Evolutionary conservation across 495 filamentous ascomycete species (phyloP), one percentile per base, ranked within the genome.

Genomic region (Tuber brumale): DNA sequence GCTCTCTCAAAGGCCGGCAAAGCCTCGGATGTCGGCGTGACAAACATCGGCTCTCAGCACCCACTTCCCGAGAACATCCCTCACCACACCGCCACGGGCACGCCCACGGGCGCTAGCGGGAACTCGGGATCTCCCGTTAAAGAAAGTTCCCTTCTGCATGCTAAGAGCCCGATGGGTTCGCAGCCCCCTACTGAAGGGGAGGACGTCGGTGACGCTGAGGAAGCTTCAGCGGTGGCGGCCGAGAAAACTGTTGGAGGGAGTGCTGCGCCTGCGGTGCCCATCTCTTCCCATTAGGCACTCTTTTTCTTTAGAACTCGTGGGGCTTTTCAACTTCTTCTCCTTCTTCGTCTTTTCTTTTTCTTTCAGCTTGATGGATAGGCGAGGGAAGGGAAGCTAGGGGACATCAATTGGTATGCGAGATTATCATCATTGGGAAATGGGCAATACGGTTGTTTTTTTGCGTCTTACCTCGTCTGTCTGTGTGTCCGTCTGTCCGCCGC

Each of bases 1-100:
- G 96, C 95, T 82, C 92, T 98, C 86, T 95, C 92, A 85, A 98
- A 99, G 88, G 96, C 95, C 70, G 95, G 96, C 84, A 99, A 98
- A 86, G 94, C 94, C 84, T 92, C 94, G 76, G 92, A 95, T 84
- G 91, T 95, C 81, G 95, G 95, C 83, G 93, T 96, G 46, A 95
- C 95, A 84, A 92, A 90, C 83, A 93, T 99, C 83, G 95, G 95
- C 79, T 93, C 92, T 78, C 92, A 96, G 84, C 95, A 99, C 85
- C 95, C 95, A 44, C 89, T 94, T 71, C 95, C 95, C 74, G 95
- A 99, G 85, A 92, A 97, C 85, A 99, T 99, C 86, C 95, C 95
- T 41, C 95, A 99, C 85, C 92, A 66, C 90, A 92, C 39, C 84
- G 86, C 76, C 82, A 85, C 80, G 82, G 85, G 83, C 81, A 83